Evolutionary conservation across 257 asterid species (phyloP), one percentile per base, ranked within the genome.

Genomic region (Lithospermum erythrorhizon): DNA sequence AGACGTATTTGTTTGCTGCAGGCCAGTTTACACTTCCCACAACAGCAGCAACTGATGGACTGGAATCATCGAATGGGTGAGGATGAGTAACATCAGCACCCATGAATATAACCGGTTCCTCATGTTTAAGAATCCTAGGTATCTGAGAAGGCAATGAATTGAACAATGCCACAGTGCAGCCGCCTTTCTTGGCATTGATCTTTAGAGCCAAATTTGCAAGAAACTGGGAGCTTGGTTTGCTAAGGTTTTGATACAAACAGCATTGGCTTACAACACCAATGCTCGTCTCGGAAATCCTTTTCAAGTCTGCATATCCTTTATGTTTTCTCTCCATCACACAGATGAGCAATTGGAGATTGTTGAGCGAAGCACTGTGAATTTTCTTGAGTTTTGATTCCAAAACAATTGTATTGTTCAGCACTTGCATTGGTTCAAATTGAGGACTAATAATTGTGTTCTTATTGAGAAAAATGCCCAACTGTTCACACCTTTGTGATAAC

Each of bases 1-100:
- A 86, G 4, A 81, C 83, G 9, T 93, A 93, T 63, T 82, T 86
- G 73, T 88, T 93, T 6, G 98, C 84, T 0, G 85, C 85, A 0
- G 98, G 98, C 98, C 98, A 93, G 53, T 93, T 88, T 10, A 93
- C 78, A 53, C 90, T 93, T 0, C 98, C 98, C 7, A 93, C 98
- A 0, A 93, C 95, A 2, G 98, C 98, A 15, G 98, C 97, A 18
- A 93, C 76, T 0, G 98, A 93, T 17, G 98, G 98, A 58, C 95
- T 93, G 58, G 9, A 73, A 72, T 93, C 98, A 35, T 93, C 98
- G 13, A 82, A 61, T 0, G 98, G 98, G 71, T 93, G 98, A 5
- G 98, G 98, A 64, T 93, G 98, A 0, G 98, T 89, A 4, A 93
- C 98, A 51, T 93, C 98, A 0, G 98, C 98, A 0, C 98, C 98